These are phyloP conservation scores for Phytopythium litorale DNA, from an alignment of 352 stramenopile genomes.

Conservation along the genomic window DNA sequence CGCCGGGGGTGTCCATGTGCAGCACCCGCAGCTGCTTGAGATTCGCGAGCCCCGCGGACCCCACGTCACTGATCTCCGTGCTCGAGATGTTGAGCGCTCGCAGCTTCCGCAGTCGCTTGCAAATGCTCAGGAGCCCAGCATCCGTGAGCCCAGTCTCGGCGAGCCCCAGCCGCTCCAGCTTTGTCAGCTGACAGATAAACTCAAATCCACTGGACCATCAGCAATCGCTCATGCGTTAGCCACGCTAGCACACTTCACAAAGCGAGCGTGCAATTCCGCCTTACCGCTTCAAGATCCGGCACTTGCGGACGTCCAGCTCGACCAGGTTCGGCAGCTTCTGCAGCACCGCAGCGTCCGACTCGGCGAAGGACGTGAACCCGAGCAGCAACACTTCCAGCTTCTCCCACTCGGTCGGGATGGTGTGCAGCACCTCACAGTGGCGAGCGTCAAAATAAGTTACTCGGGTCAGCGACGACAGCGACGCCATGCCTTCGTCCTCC, in stretches of 20 bases:
- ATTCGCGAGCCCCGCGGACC: conserved; percentile 38
- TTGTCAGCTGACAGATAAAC: conserved; percentile 54
- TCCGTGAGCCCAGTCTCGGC: conserved; percentile 62
- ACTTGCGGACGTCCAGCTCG: conserved; percentile 66
- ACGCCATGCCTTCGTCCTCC: conserved; percentile 26
- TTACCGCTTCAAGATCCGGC: conserved; percentile 68
- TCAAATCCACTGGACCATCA: conserved; percentile 41
- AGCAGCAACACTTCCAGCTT: conserved; percentile 56
- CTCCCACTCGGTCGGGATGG: conserved; percentile 46
- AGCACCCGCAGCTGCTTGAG: conserved; percentile 56
- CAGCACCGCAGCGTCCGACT: conserved; percentile 57
- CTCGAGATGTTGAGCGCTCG: conserved; percentile 61
- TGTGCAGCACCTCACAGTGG: conserved; percentile 56
- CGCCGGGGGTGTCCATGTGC: conserved; percentile 53
- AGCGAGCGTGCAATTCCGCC: neutral
- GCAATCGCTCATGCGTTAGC: neutral
- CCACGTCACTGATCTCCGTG: conserved; percentile 64
- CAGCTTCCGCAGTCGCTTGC: conserved; percentile 35
- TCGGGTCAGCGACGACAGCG: conserved; percentile 23
- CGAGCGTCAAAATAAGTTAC: conserved; percentile 67
- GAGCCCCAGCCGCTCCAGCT: conserved; percentile 54
- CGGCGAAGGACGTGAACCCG: conserved; percentile 52
- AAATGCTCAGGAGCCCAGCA: conserved; percentile 54
- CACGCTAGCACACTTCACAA: neutral
- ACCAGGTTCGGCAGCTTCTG: conserved; percentile 40